Conservation (phyloP, 1,284 basidiomycete genomes). For the Heliocybe sulcata region DNA sequence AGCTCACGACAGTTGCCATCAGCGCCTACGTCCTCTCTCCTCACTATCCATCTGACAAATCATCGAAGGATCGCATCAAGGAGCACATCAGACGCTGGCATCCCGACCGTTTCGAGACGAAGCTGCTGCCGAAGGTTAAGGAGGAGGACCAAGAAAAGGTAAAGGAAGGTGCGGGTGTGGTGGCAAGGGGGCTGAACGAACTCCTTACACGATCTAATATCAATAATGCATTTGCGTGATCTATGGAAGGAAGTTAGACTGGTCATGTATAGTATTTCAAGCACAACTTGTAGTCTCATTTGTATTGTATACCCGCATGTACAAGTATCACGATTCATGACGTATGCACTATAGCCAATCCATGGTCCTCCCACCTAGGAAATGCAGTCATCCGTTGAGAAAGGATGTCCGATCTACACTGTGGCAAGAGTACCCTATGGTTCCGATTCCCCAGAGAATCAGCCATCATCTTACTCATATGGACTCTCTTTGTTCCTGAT, state of each 20-base stretch:
- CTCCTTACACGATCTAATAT: conserved; percentile 25
- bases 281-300: not conserved
- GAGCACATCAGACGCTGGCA: conserved; percentile 36
- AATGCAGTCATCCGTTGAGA: too few relatives aligned
- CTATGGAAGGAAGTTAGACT: not conserved
- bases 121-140: conserved; percentile 34
- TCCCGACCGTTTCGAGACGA: conserved; percentile 34
- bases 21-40: conserved; percentile 31
- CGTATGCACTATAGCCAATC: too few relatives aligned
- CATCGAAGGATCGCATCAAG: conserved; percentile 28
- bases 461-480: too few relatives aligned
- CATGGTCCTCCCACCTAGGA: too few relatives aligned
- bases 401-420: too few relatives aligned
- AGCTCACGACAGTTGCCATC: conserved; percentile 24
- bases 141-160: conserved; percentile 34
- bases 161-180: conserved; percentile 31
- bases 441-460: too few relatives aligned
- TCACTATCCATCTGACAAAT: conserved; percentile 22
- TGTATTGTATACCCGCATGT: conserved; percentile 1
- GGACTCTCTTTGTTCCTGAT: too few relatives aligned
- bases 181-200: conserved; percentile 50
- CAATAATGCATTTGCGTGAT: conserved; percentile 1
- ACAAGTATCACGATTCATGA: not conserved
- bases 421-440: too few relatives aligned
- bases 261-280: not conserved